phyloP scores from a whole-genome alignment of 768 basidiomycete genomes.

The Suillus subalutaceus region DNA sequence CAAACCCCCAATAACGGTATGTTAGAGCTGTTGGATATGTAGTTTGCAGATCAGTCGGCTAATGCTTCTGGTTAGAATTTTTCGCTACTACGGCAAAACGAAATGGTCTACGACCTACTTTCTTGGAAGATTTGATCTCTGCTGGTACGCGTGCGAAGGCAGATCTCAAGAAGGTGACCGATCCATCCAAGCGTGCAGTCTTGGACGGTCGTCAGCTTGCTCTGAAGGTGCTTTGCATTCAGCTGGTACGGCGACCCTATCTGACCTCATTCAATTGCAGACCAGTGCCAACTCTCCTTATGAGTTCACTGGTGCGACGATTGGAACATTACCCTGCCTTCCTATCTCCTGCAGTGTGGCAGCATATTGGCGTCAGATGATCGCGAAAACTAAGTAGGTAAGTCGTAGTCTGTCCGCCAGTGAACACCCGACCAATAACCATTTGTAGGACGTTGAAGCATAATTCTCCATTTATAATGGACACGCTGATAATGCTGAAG shows the following conservation, averaged over 20 bases:
- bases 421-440: conserved; percentile 7
- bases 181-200: conserved; percentile 96
- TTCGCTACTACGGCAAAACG: conserved; percentile 75
- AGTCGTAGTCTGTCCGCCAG: conserved; percentile 14
- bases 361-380: conserved; percentile 98
- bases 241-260: background rate
- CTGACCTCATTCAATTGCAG: conserved; percentile 46
- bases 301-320: conserved; percentile 96
- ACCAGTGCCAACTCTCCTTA: conserved; percentile 99
- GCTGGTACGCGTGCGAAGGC: conserved; percentile 95
- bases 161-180: conserved; percentile 94
- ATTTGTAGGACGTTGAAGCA: conserved; percentile 77
- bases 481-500: conserved; percentile 82
- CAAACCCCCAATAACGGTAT: conserved; percentile 95
- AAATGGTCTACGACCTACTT: conserved; percentile 89
- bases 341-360: conserved; percentile 95
- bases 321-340: conserved; percentile 95
- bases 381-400: conserved; percentile 92
- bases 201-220: conserved; percentile 97
- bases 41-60: background rate
- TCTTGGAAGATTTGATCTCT: conserved; percentile 90
- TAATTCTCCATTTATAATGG: conserved; percentile 88
- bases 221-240: conserved; percentile 64
- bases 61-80: conserved; percentile 58
- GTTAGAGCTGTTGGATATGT: conserved; percentile 10